A percentile compares a stretch with the other conserved stretches of the same genome.
Conservation (phyloP, 2,329 filamentous ascomycete genomes). For the Triangularia verruculosa region DNA sequence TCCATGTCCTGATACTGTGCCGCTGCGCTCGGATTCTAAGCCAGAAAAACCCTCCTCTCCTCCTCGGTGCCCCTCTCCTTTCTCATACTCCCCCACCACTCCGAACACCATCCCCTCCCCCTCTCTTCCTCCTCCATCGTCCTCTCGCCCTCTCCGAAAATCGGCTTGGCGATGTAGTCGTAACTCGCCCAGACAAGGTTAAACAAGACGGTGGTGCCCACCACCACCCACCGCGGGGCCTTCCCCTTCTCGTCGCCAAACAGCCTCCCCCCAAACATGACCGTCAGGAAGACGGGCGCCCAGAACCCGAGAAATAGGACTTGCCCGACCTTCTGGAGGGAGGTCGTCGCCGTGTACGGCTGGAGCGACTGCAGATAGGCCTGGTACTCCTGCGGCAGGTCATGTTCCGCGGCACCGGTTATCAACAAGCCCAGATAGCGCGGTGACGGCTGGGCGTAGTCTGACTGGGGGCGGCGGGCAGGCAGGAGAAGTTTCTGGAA, state of each 20-base stretch:
- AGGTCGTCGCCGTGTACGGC: conserved; percentile 67
- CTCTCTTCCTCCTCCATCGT: conserved; percentile 38
- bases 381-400: conserved; percentile 75
- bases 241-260: conserved; percentile 61
- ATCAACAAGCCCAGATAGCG: conserved; percentile 80
- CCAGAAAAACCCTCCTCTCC: conserved; percentile 28
- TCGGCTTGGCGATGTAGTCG: conserved; percentile 46
- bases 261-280: conserved; percentile 48
- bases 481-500: conserved; percentile 45
- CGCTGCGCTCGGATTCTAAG: no score
- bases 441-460: conserved; percentile 76
- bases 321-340: conserved; percentile 63
- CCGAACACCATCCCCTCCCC: conserved; percentile 14
- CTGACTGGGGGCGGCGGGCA: conserved; percentile 58
- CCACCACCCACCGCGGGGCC: conserved; percentile 64
- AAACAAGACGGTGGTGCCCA: conserved; percentile 51
- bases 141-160: conserved; percentile 86
- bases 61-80: conserved; percentile 12
- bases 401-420: conserved; percentile 74
- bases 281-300: conserved; percentile 53
- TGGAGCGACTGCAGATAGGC: conserved; percentile 66
- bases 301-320: conserved; percentile 59
- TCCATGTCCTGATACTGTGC: no score
- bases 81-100: conserved; percentile 10
- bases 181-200: conserved; percentile 46